Percentiles rank a stretch among this genome's conserved stretches.
Evolutionary conservation across 148 eudicot genomes (phyloP).

Genomic region (Salicornia ramosissima): DNA sequence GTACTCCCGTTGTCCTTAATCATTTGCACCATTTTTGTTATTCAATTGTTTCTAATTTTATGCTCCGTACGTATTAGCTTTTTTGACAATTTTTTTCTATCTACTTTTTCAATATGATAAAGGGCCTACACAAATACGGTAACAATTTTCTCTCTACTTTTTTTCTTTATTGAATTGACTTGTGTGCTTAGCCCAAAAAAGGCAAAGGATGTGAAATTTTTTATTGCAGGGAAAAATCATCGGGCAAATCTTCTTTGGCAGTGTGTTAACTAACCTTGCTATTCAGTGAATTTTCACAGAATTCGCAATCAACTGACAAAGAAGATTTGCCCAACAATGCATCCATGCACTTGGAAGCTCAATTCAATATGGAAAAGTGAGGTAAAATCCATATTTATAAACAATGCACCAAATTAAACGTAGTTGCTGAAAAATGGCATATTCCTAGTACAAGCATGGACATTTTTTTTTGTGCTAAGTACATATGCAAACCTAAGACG

Average conservation of each 20-base stretch:
- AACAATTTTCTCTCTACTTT: no score
- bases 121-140: no score
- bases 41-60: no score
- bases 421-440: conserved; percentile 1
- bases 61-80: no score
- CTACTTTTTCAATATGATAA: no score
- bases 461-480: not conserved
- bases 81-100: no score
- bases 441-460: conserved; percentile 10
- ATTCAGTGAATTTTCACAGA: not conserved
- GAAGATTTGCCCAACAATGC: conserved; percentile 54
- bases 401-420: conserved; percentile 3
- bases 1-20: no score
- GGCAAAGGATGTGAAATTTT: no score
- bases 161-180: no score
- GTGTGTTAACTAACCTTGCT: not conserved
- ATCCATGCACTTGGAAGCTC: conserved; percentile 21
- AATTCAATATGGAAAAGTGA: no score
- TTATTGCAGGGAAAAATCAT: conserved; percentile 21
- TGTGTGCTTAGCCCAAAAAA: no score
- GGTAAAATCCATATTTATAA: not conserved
- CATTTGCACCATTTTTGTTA: no score
- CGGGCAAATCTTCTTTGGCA: conserved; percentile 43
- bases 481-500: not conserved
- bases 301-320: conserved; percentile 29